Percentiles rank a stretch among this genome's conserved stretches.
Evolutionary conservation across 306 rosid genomes (phyloP).

Genomic region (Psophocarpus tetragonolobus): DNA sequence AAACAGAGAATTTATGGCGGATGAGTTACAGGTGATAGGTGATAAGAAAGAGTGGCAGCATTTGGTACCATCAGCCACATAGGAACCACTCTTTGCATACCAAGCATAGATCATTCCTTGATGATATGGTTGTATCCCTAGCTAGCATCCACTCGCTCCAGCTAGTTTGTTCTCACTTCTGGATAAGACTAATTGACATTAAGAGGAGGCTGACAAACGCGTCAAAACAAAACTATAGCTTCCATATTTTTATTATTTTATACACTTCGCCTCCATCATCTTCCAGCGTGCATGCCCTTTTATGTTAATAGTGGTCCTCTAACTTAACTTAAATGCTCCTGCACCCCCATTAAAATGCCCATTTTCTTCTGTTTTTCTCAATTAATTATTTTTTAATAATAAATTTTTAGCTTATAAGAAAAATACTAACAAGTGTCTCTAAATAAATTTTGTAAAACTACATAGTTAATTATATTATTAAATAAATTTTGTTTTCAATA

Average conservation of each 20-base stretch:
- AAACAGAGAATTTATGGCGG: background rate
- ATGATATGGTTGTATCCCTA: background rate
- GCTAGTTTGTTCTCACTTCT: background rate
- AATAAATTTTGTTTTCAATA: no score
- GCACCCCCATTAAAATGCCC: no score
- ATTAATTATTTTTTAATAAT: no score
- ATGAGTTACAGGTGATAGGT: background rate
- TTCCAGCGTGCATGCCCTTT: background rate
- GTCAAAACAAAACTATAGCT: background rate
- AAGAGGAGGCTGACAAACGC: background rate
- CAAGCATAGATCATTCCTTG: background rate
- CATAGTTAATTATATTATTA: no score
- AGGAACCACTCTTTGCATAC: constrained; percentile 1
- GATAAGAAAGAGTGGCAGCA: background rate
- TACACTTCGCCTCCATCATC: background rate
- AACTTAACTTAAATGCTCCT: background rate
- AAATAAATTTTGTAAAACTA: no score
- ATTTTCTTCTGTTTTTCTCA: no score
- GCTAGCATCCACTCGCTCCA: constrained; percentile 23
- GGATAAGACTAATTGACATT: background rate
- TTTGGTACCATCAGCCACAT: background rate
- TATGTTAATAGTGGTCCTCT: no score
- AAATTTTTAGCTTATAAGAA: no score
- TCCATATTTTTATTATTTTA: no score
- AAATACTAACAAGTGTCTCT: no score